phyloP scores from a whole-genome alignment of 2,329 filamentous ascomycete genomes.

The Colletotrichum spaethianum region DNA sequence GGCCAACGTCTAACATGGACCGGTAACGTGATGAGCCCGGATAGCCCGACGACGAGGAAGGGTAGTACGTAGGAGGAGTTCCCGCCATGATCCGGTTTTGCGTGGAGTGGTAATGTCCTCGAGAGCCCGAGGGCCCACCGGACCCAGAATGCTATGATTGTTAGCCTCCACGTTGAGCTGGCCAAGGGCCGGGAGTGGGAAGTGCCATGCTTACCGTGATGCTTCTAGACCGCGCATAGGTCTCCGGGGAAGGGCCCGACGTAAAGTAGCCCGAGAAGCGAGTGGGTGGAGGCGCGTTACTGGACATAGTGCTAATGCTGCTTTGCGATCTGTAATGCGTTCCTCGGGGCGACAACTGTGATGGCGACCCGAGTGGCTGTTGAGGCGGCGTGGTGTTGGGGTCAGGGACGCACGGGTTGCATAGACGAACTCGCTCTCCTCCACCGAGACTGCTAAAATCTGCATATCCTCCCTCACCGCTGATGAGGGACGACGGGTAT shows the following conservation, averaged over 20 bases:
- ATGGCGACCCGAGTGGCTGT: conserved; percentile 52
- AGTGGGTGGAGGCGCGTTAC: conserved; percentile 47
- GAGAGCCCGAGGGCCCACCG: conserved; percentile 45
- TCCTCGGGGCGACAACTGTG: conserved; percentile 52
- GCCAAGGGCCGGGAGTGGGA: background rate
- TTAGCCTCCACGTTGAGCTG: conserved; percentile 36
- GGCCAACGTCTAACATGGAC: conserved; percentile 51
- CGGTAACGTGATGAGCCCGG: conserved; percentile 45
- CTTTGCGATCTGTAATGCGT: conserved; percentile 63
- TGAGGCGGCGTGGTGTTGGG: conserved; percentile 71
- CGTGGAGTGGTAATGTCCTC: conserved; percentile 52
- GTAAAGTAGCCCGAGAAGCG: conserved; percentile 57
- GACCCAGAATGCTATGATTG: conserved; percentile 45
- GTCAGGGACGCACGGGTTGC: conserved; percentile 74
- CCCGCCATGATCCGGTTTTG: conserved; percentile 58
- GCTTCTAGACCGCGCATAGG: conserved; percentile 47
- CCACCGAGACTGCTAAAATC: conserved; percentile 64
- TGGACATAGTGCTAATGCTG: conserved; percentile 54
- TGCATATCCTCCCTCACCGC: conserved; percentile 57
- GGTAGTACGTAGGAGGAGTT: conserved; percentile 54
- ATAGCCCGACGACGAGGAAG: conserved; percentile 44
- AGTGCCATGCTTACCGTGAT: conserved; percentile 23
- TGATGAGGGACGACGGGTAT: conserved; percentile 55
- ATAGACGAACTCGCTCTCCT: conserved; percentile 71
- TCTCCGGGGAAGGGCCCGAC: conserved; percentile 50